A percentile compares a stretch with the other conserved stretches of the same genome.
Conservation (phyloP, 139 green algal species). For the Haematococcus lacustris region DNA sequence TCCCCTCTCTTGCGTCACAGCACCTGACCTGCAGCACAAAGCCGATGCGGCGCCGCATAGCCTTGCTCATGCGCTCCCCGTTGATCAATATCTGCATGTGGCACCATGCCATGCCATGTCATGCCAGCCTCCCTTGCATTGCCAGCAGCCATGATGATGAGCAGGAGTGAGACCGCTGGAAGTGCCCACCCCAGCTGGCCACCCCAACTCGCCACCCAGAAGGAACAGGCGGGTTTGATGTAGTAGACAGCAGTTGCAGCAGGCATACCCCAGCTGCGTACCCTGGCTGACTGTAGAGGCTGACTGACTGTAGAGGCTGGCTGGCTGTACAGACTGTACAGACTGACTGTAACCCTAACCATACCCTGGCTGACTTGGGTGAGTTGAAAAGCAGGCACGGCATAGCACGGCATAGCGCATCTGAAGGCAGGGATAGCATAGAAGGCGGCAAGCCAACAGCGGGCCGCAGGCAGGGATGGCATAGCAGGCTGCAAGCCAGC, state of each 20-base stretch:
- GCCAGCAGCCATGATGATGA: background rate
- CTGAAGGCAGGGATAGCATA: too few relatives aligned
- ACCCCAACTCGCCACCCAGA: background rate
- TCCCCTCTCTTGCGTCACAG: too few relatives aligned
- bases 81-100: constrained; percentile 51
- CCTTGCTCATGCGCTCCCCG: constrained; percentile 57
- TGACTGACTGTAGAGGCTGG: too few relatives aligned
- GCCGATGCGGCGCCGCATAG: constrained; percentile 49
- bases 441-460: too few relatives aligned
- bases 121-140: background rate
- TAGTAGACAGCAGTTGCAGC: background rate
- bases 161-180: background rate
- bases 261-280: background rate
- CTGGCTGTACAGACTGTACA: too few relatives aligned
- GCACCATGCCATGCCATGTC: background rate
- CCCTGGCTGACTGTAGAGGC: too few relatives aligned
- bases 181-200: background rate
- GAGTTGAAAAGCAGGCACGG: too few relatives aligned
- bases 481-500: too few relatives aligned
- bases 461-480: too few relatives aligned
- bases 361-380: too few relatives aligned
- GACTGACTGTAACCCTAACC: too few relatives aligned
- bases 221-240: background rate
- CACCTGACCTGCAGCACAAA: constrained; percentile 42
- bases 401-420: too few relatives aligned